Evolutionary conservation across 2,329 filamentous ascomycete species (phyloP), one percentile per base, ranked within the genome.

Genomic region (Corinectria fuckeliana): DNA sequence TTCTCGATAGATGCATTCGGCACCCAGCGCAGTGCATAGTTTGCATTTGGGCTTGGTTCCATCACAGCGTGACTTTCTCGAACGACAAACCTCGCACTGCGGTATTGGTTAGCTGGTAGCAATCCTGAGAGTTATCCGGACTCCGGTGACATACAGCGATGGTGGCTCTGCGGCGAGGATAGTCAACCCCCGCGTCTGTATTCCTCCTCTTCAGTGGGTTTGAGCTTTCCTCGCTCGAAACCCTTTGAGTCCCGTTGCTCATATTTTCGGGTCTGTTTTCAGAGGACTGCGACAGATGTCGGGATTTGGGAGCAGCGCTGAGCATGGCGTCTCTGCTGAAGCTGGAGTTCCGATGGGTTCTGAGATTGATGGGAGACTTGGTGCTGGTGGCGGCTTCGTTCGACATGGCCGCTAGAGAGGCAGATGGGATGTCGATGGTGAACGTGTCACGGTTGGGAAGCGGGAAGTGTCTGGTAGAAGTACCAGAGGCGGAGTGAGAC

Each of bases 1-100:
- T 73, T 95, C 91, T 63, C 91, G 86, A 75, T 95, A 95, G 65
- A 93, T 84, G 75, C 91, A 95, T 63, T 94, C 90, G 42, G 91
- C 91, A 54, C 91, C 90, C 38, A 94, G 81, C 73, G 94, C 91
- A 9, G 89, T 88, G 77, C 91, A 95, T 32, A 95, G 86, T 75
- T 92, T 90, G 78, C 91, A 95, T 75, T 93, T 94, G 42, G 91
- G 91, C 67, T 91, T 88, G 9, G 85, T 89, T 53, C 91, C 91
- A 73, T 93, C 90, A 74, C 91, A 93, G 62, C 90, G 85, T 60
- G 90, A 92, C 72, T 93, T 93, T 67, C 91, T 84, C 32, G 91
- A 91, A 16, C 91, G 88, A 72, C 91, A 93, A 58, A 93, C 90
- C 72, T 93, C 90, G 75, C 91, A 93, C 90, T 92, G 60, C 30